Conservation (phyloP, 306 rosid genomes). For the Amphicarpaea edgeworthii region DNA sequence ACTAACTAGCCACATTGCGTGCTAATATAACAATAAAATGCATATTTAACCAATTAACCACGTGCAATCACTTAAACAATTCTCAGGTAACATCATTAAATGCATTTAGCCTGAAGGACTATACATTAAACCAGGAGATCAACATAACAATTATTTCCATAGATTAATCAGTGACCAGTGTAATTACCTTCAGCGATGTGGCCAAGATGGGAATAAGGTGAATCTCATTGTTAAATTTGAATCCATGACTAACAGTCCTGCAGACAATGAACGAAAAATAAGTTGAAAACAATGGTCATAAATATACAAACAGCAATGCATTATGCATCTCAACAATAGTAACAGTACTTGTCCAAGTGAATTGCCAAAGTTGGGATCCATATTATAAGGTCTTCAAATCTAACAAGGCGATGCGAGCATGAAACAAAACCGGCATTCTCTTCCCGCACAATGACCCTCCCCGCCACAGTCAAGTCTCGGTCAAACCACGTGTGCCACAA, state of each 20-base stretch:
- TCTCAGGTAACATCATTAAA: not conserved
- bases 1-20: conserved; percentile 13
- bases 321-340: conserved; percentile 24
- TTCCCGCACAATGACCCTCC: conserved; percentile 68
- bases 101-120: too few relatives aligned
- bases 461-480: conserved; percentile 84
- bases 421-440: conserved; percentile 60
- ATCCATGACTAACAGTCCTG: conserved; percentile 77
- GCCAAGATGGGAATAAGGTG: conserved; percentile 94
- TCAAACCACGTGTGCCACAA: conserved; percentile 97
- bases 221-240: conserved; percentile 73
- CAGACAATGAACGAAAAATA: conserved; percentile 17
- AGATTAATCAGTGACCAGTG: not conserved
- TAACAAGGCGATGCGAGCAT: conserved; percentile 66
- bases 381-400: conserved; percentile 86
- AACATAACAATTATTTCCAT: not conserved
- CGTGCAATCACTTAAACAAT: not conserved
- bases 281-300: not conserved
- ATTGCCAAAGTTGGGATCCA: conserved; percentile 89
- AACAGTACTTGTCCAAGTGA: conserved; percentile 81
- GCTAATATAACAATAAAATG: conserved; percentile 6
- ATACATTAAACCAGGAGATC: conserved; percentile 9
- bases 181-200: conserved; percentile 67
- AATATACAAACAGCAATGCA: conserved; percentile 24
- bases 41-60: conserved; percentile 12